Percentiles rank a stretch among this genome's conserved stretches.
Conservation (phyloP, 1,284 basidiomycete species). For the Trichosporon coremiiforme region DNA sequence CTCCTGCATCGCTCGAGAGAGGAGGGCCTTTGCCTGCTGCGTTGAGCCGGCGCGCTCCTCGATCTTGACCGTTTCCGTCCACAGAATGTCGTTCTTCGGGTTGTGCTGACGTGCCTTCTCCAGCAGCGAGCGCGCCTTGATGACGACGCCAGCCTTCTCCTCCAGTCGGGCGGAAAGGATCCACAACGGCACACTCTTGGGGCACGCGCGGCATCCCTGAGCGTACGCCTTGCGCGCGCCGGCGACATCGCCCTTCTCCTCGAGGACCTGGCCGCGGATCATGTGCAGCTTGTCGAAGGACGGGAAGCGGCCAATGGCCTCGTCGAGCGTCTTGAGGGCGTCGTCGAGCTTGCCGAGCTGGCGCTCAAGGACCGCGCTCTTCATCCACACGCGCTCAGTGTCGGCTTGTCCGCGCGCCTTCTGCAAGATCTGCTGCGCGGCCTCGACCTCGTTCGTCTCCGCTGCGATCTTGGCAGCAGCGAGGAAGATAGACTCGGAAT, state of each 20-base stretch:
- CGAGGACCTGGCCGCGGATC: constrained; percentile 87
- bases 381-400: constrained; percentile 96
- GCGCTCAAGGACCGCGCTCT: constrained; percentile 90
- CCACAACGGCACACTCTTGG: constrained; percentile 82
- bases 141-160: constrained; percentile 81
- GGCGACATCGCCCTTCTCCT: constrained; percentile 64
- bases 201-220: constrained; percentile 77
- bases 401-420: constrained; percentile 87
- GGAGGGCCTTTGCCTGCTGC: constrained; percentile 78
- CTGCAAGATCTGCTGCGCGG: constrained; percentile 80
- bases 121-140: constrained; percentile 87
- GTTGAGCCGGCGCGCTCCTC: constrained; percentile 81
- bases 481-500: constrained; percentile 95
- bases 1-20: constrained; percentile 85
- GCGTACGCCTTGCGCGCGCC: constrained; percentile 77
- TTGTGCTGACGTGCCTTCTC: constrained; percentile 88
- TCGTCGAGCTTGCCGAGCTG: constrained; percentile 75
- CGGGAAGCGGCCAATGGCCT: constrained; percentile 78
- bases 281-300: constrained; percentile 90
- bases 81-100: constrained; percentile 77
- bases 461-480: constrained; percentile 95
- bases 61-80: constrained; percentile 86
- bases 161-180: constrained; percentile 83
- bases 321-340: constrained; percentile 73
- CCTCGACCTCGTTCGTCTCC: constrained; percentile 84